These are phyloP conservation scores for Pyrenophora tritici-repentis DNA, from an alignment of 2,329 filamentous ascomycete species.

Conservation along the genomic window DNA sequence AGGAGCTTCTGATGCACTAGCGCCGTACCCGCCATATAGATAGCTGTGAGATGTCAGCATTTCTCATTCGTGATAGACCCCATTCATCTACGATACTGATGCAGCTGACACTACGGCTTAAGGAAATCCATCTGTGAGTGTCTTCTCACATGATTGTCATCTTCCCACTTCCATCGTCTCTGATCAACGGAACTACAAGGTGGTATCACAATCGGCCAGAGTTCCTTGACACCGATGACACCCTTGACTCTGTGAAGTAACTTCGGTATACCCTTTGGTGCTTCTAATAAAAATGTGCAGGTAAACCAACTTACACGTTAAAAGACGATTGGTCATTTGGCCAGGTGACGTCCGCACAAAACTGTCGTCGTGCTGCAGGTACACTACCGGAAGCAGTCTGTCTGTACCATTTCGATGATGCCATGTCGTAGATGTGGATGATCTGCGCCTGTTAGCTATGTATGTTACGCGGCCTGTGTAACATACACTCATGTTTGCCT, in stretches of 20 bases:
- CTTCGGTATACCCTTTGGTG: too few species aligned
- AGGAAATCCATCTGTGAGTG: too few species aligned
- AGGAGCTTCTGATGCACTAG: constrained; percentile 49
- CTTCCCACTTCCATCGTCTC: too few species aligned
- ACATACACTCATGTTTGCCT: constrained; percentile 46
- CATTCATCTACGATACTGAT: background rate
- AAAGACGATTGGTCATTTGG: constrained; percentile 65
- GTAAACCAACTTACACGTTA: constrained; percentile 60
- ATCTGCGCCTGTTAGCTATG: constrained; percentile 37
- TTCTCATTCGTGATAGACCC: background rate
- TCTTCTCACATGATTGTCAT: too few species aligned
- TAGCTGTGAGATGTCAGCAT: constrained; percentile 52
- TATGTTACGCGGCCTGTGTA: constrained; percentile 25
- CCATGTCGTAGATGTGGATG: constrained; percentile 66
- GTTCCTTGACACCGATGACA: too few species aligned
- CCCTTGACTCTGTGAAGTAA: too few species aligned
- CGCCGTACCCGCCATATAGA: constrained; percentile 63
- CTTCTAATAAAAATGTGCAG: too few species aligned
- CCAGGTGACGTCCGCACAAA: constrained; percentile 66
- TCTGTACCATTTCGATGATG: constrained; percentile 63
- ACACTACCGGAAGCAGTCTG: constrained; percentile 61
- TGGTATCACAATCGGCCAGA: too few species aligned
- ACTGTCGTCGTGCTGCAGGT: constrained; percentile 60
- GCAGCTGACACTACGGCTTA: background rate
- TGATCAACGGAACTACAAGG: too few species aligned